Evolutionary conservation across 2,329 filamentous ascomycete genomes (phyloP), one percentile per base, ranked within the genome.

Genomic region (Aspergillus latus): DNA sequence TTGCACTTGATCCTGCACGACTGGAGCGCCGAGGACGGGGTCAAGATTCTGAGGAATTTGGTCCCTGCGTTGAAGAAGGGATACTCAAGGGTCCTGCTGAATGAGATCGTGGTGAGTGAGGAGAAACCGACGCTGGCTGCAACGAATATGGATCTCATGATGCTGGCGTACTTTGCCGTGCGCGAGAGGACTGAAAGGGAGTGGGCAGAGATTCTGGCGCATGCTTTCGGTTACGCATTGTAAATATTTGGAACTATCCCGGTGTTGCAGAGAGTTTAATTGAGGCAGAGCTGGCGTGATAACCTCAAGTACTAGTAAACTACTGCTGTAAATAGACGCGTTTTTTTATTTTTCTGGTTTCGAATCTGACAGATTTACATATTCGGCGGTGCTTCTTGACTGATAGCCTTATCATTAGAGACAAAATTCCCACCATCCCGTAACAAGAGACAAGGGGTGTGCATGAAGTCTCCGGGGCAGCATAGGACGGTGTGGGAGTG

Each of bases 1-100:
- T 64, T 74, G 45, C 71, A 71, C 56, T 66, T 65, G n/a, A 60
- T 74, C n/a, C 60, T 74, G 3, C 72, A 74, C 49, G 67, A 73
- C 57, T 74, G 70, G 66, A 61, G 66, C 11, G 66, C 72, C 47
- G 59, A 60, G 0, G 62, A 66, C 21, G 63, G 63, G 36, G 49
- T 62, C 8, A 58, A 64, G 40, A 73, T 74, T 42, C 59, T 74
- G n/a, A 40, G 54, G 13, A 67, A 68, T 64, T 56, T 65, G 7
- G 54, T 57, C 1, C 62, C 59, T 11, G 59, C 61, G 9, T 43
- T 65, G 37, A 52, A 61, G 46, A 56, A 46, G 43, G 62, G 56
- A 1, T 66, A 66, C 52, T 64, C 60, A 9, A 54, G 60, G 5
- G 60, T 66, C 5, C 50, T 65, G 13, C 48, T 66, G 11, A 64